Percentiles rank a stretch among this genome's conserved stretches.
Evolutionary conservation across 108 stramenopile species (phyloP).

Genomic region (Fistulifera solaris): DNA sequence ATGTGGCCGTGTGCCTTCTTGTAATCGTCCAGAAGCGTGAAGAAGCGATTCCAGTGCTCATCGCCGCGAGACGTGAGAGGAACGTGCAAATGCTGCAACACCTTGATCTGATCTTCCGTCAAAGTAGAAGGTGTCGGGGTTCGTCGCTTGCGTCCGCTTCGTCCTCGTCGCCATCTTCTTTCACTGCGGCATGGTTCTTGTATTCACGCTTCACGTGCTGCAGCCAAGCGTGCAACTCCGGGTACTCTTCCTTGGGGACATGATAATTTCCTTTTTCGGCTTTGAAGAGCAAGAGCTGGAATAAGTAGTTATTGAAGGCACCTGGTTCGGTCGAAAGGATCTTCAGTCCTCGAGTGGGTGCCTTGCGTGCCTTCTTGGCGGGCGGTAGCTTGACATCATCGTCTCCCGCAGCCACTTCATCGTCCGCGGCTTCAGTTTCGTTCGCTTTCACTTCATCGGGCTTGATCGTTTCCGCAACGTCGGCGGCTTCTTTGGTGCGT

Average conservation of each 20-base stretch:
- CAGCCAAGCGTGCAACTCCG: constrained; percentile 8
- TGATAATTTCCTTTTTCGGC: constrained; percentile 1
- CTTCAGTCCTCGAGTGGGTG: background rate
- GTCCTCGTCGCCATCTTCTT: background rate
- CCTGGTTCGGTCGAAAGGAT: background rate
- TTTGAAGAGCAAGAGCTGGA: constrained; percentile 6
- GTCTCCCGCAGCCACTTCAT: background rate
- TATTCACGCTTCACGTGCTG: constrained; percentile 8
- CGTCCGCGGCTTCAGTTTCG: background rate
- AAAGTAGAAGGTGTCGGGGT: background rate
- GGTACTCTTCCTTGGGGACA: constrained; percentile 8
- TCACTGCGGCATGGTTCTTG: constrained; percentile 1
- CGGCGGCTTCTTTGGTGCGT: too few species aligned
- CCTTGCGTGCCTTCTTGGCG: constrained; percentile 2
- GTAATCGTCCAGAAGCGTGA: constrained; percentile 1
- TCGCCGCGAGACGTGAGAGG: constrained; percentile 11
- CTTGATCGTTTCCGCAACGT: background rate
- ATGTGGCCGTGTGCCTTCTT: constrained; percentile 28
- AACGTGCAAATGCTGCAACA: constrained; percentile 10
- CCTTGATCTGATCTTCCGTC: constrained; percentile 11
- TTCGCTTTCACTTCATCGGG: constrained; percentile 1
- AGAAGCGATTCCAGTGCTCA: constrained; percentile 16
- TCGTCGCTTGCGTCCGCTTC: background rate
- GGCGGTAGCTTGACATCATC: background rate
- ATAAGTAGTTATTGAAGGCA: constrained; percentile 6